Conservation (phyloP, 148 eudicot genomes). For the Polygonum maritimum region DNA sequence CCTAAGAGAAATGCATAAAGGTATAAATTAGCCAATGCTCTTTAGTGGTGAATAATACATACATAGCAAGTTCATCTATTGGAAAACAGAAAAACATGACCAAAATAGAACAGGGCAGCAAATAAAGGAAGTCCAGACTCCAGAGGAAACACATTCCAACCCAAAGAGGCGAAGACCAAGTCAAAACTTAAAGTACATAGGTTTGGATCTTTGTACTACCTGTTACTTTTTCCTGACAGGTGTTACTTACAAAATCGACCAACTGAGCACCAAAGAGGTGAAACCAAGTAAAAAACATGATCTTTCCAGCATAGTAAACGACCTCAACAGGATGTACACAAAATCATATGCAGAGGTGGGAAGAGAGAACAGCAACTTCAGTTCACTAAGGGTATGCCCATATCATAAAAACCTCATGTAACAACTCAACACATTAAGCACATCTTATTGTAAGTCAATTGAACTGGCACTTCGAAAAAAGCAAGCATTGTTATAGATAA, state of each 20-base stretch:
- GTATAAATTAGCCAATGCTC: neutral
- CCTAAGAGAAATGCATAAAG: slow-evolving; percentile 27
- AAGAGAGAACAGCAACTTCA: neutral
- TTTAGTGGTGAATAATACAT: slow-evolving; percentile 38
- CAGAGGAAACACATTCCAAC: neutral
- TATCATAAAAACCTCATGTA: neutral
- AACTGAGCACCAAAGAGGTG: no score
- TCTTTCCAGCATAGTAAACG: neutral
- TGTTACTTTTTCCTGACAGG: neutral
- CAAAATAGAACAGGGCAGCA: neutral
- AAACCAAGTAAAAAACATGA: neutral
- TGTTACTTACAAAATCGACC: no score
- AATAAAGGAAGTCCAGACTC: neutral
- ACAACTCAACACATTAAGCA: neutral
- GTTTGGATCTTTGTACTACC: no score
- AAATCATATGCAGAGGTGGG: neutral
- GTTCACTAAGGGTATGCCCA: neutral
- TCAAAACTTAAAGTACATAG: no score
- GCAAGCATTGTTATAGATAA: neutral
- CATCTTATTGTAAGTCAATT: neutral
- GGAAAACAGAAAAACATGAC: neutral
- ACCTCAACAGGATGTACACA: neutral
- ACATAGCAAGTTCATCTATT: slow-evolving; percentile 34
- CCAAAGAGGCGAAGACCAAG: neutral
- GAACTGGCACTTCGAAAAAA: neutral